Percentiles rank a stretch among this genome's conserved stretches.
phyloP scores from a whole-genome alignment of 495 filamentous ascomycete species.

The Parmelia sp. region DNA sequence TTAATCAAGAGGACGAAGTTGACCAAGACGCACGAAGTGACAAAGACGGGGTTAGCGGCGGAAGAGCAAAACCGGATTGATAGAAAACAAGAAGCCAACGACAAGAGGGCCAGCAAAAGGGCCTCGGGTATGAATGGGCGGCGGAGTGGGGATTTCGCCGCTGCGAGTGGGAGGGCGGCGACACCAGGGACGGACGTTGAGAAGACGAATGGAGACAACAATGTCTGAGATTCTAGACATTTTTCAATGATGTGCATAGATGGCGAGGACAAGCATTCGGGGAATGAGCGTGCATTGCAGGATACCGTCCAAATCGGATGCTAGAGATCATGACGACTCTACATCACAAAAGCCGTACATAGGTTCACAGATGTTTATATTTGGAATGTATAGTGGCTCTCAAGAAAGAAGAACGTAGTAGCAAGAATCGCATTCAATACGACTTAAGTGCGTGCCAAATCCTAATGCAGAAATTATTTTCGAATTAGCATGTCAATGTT shows the following conservation, averaged over 20 bases:
- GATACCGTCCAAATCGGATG: neutral
- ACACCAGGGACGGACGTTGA: neutral
- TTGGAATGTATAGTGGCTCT: neutral
- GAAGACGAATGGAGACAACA: neutral
- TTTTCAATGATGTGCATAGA: neutral
- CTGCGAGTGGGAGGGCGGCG: neutral
- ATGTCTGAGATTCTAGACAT: neutral
- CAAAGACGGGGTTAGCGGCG: slow-evolving; percentile 56
- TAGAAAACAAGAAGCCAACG: slow-evolving; percentile 3
- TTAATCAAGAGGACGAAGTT: slow-evolving; percentile 51
- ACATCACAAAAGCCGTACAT: neutral
- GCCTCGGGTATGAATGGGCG: neutral
- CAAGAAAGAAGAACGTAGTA: neutral
- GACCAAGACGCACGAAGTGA: slow-evolving; percentile 52
- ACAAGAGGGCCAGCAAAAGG: neutral
- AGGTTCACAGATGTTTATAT: neutral
- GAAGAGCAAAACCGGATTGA: slow-evolving; percentile 42
- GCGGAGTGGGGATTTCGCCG: neutral
- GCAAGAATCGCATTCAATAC: too few relatives aligned
- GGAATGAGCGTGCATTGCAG: neutral
- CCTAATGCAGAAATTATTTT: too few relatives aligned
- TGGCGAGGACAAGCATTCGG: neutral
- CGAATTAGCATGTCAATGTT: neutral
- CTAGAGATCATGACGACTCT: neutral
- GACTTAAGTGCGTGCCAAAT: too few relatives aligned